These are phyloP conservation scores for Sistotremastrum niveocremeum DNA, from an alignment of 768 basidiomycete genomes.

Conservation along the genomic window DNA sequence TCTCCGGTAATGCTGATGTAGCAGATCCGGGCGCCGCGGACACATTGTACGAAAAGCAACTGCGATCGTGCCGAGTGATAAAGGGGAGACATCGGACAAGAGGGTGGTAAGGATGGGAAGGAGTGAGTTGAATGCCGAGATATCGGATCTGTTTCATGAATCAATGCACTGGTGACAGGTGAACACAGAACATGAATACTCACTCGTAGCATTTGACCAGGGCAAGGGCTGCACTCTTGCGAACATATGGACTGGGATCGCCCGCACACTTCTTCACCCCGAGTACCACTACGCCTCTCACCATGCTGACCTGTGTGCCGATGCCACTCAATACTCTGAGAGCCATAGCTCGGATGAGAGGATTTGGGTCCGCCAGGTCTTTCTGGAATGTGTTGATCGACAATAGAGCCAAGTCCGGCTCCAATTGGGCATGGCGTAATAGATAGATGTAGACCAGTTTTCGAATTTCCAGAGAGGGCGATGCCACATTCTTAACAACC, in stretches of 20 bases:
- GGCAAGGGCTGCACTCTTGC: slow-evolving; percentile 85
- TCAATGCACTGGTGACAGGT: not conserved
- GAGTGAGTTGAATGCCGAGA: slow-evolving; percentile 45
- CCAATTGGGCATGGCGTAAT: slow-evolving; percentile 80
- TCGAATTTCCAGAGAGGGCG: slow-evolving; percentile 82
- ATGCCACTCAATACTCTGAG: slow-evolving; percentile 87
- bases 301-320: slow-evolving; percentile 56
- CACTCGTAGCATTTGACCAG: slow-evolving; percentile 77
- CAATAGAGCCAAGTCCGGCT: slow-evolving; percentile 88
- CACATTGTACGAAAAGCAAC: slow-evolving; percentile 82
- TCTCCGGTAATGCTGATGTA: slow-evolving; percentile 81
- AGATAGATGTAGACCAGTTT: slow-evolving; percentile 98
- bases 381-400: slow-evolving; percentile 99
- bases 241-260: slow-evolving; percentile 88
- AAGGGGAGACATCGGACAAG: slow-evolving; percentile 60
- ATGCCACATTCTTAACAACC: slow-evolving; percentile 95
- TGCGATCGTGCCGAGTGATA: slow-evolving; percentile 77
- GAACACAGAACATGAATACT: slow-evolving; percentile 15
- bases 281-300: slow-evolving; percentile 71
- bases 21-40: slow-evolving; percentile 70
- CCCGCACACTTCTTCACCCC: slow-evolving; percentile 87
- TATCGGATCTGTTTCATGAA: not conserved
- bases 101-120: slow-evolving; percentile 54
- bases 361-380: slow-evolving; percentile 84
- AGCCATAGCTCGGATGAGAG: slow-evolving; percentile 93